phyloP scores from a whole-genome alignment of 495 filamentous ascomycete genomes.

The Neurospora sp. region DNA sequence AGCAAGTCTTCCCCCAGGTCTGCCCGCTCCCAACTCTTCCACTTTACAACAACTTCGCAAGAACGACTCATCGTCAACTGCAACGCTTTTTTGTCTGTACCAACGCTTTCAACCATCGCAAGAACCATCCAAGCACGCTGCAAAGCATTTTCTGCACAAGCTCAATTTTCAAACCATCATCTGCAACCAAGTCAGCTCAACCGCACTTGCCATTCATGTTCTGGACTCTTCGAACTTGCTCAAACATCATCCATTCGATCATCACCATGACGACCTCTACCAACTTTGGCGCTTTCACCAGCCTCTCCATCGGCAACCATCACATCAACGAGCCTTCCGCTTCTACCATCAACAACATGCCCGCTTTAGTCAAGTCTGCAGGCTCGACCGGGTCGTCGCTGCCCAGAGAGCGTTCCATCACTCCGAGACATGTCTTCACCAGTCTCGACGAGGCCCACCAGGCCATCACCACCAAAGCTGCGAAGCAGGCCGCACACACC shows the following conservation, averaged over 20 bases:
- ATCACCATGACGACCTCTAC: background rate
- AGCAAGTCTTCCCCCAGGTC: background rate
- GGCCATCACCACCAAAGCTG: conserved; percentile 16
- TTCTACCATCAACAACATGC: background rate
- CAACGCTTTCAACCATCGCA: background rate
- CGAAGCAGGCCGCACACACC: background rate
- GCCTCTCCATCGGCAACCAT: background rate
- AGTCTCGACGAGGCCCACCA: conserved; percentile 17
- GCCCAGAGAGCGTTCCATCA: conserved; percentile 5
- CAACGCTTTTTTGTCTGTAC: background rate
- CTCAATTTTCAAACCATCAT: background rate
- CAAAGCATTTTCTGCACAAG: background rate
- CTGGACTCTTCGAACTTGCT: background rate
- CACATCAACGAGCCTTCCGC: background rate
- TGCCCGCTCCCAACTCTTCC: background rate
- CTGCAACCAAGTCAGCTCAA: background rate
- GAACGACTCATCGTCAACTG: background rate
- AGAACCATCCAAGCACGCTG: background rate
- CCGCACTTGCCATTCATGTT: background rate
- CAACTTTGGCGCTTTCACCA: background rate
- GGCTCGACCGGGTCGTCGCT: background rate
- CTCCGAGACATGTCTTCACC: conserved; percentile 13
- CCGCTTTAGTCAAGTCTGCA: background rate
- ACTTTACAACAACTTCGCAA: background rate
- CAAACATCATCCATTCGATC: background rate